These are phyloP conservation scores for Beauveria asiatica DNA, from an alignment of 2,329 filamentous ascomycete genomes.

Conservation along the genomic window DNA sequence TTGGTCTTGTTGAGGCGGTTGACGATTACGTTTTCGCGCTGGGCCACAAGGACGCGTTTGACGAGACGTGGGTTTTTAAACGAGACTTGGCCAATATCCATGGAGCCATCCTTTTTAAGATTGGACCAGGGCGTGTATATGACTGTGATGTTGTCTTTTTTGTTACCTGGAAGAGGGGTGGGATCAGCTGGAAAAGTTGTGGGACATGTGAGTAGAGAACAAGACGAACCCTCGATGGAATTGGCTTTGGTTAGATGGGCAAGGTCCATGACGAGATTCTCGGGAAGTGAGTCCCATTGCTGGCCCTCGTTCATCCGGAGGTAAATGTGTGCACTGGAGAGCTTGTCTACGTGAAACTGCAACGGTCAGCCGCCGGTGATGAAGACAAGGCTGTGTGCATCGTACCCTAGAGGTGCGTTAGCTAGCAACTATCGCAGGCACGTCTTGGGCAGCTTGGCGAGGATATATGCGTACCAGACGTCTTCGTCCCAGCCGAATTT, in stretches of 20 bases:
- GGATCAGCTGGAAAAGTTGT: background rate
- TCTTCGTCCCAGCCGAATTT: slow-evolving; percentile 91
- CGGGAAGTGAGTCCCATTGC: slow-evolving; percentile 73
- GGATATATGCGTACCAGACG: slow-evolving; percentile 60
- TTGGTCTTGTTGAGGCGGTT: slow-evolving; percentile 98
- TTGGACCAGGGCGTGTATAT: slow-evolving; percentile 99
- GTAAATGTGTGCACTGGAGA: slow-evolving; percentile 95
- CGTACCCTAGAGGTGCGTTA: slow-evolving; percentile 20
- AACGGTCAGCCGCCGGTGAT: background rate
- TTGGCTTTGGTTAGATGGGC: slow-evolving; percentile 98
- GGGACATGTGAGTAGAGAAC: slow-evolving; percentile 8
- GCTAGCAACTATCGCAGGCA: background rate
- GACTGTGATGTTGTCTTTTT: slow-evolving; percentile 93
- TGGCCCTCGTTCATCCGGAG: slow-evolving; percentile 72
- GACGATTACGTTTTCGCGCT: slow-evolving; percentile 81
- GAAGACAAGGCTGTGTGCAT: background rate
- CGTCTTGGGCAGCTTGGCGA: background rate
- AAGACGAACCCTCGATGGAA: slow-evolving; percentile 73
- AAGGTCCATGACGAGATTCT: slow-evolving; percentile 71
- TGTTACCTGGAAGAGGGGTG: slow-evolving; percentile 62
- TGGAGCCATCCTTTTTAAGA: slow-evolving; percentile 87
- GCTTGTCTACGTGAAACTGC: slow-evolving; percentile 94
- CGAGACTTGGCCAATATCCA: slow-evolving; percentile 90
- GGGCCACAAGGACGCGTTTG: slow-evolving; percentile 68
- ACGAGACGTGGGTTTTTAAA: slow-evolving; percentile 73